Percentiles rank a stretch among this genome's conserved stretches.
Conservation (phyloP, 192 early-diverging fungal species). For the Lunasporangiospora selenospora region DNA sequence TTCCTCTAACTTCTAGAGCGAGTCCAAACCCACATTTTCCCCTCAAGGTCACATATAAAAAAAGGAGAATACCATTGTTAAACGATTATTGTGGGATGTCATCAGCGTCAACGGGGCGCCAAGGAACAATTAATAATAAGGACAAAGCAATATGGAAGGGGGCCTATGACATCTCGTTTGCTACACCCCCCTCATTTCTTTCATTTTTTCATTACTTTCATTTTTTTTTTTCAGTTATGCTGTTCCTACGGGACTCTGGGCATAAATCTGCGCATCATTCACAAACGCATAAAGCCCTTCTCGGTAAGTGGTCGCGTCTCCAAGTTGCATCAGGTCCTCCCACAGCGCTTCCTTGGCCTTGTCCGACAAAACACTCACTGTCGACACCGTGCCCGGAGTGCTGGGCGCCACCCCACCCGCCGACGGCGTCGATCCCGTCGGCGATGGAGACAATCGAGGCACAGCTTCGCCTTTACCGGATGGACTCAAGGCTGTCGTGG, state of each 20-base stretch:
- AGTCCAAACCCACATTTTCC: no score
- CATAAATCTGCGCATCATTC: conserved; percentile 44
- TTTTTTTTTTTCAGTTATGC: not conserved
- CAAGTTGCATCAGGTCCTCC: conserved; percentile 19
- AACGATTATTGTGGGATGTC: no score
- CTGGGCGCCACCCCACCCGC: not conserved
- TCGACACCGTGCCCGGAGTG: not conserved
- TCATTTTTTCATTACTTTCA: not conserved
- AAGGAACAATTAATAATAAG: no score
- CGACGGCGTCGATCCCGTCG: not conserved
- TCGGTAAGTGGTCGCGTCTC: conserved; percentile 21
- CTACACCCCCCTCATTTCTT: not conserved
- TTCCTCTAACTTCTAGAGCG: no score
- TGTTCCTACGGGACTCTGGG: conserved; percentile 13
- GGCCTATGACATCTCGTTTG: no score
- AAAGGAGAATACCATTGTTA: no score
- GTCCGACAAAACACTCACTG: conserved; percentile 15
- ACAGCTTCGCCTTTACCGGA: no score
- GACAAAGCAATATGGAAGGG: no score
- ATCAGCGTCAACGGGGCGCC: no score
- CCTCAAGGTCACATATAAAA: no score
- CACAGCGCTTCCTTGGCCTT: conserved; percentile 25
- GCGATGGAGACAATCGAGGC: not conserved
- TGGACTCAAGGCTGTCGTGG: no score
- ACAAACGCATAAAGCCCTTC: conserved; percentile 43